Conservation (phyloP, 257 asterid genomes). For the Nicotiana undulata region DNA sequence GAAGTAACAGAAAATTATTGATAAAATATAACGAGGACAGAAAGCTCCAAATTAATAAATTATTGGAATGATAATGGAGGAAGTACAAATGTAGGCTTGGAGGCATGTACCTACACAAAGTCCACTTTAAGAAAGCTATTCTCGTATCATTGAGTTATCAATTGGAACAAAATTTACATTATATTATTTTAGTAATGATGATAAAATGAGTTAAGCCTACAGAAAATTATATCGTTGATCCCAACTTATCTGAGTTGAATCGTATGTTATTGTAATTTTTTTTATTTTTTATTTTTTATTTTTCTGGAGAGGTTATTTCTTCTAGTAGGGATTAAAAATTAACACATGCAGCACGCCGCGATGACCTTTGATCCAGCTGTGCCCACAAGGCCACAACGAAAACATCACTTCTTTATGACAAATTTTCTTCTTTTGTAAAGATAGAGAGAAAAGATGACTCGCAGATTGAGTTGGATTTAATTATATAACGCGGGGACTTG, state of each 20-base stretch:
- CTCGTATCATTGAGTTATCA: neutral
- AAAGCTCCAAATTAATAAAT: neutral
- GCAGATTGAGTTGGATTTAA: neutral
- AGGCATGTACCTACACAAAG: neutral
- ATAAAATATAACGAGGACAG: neutral
- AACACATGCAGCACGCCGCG: neutral
- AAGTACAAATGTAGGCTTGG: neutral
- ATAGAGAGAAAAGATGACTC: too few relatives aligned
- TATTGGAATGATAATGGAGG: neutral
- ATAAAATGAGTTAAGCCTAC: too few relatives aligned
- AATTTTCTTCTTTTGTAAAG: too few relatives aligned
- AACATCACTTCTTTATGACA: neutral
- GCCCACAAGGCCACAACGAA: neutral
- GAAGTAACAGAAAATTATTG: neutral
- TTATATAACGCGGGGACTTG: neutral
- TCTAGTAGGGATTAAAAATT: neutral
- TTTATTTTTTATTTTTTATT: too few relatives aligned
- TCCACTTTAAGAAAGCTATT: neutral
- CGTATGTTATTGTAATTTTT: too few relatives aligned
- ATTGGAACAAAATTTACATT: neutral
- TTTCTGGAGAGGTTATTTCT: neutral
- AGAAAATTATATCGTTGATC: too few relatives aligned
- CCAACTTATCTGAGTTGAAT: too few relatives aligned
- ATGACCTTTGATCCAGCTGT: slow-evolving; percentile 11
- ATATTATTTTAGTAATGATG: too few relatives aligned